Evolutionary conservation across 192 early-diverging fungal species (phyloP).

Genomic region (Dissophora globulifera): DNA sequence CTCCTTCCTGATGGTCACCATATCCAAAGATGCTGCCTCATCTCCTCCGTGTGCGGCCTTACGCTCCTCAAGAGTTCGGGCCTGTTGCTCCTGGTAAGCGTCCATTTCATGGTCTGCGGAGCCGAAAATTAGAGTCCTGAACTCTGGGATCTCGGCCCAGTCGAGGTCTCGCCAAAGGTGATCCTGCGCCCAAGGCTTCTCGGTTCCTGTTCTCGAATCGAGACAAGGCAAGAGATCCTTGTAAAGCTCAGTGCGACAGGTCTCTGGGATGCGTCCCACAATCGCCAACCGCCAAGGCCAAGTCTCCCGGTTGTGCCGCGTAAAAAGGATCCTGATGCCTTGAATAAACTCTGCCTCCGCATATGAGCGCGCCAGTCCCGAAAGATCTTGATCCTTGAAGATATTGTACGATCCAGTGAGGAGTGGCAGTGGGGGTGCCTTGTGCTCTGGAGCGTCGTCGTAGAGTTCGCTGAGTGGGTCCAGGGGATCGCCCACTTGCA

Average conservation of each 20-base stretch:
- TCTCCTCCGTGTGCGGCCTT: constrained; percentile 45
- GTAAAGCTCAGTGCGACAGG: constrained; percentile 58
- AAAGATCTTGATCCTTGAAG: constrained; percentile 74
- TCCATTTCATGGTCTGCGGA: constrained; percentile 47
- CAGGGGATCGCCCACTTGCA: neutral
- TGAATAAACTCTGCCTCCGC: constrained; percentile 66
- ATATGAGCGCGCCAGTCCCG: constrained; percentile 63
- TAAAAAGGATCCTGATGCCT: constrained; percentile 70
- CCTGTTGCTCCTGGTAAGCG: constrained; percentile 23
- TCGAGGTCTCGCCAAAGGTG: constrained; percentile 70
- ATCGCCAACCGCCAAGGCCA: constrained; percentile 71
- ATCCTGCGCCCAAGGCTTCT: constrained; percentile 50
- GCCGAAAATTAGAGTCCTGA: constrained; percentile 55
- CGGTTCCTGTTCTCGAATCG: constrained; percentile 8
- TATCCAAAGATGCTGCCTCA: constrained; percentile 33
- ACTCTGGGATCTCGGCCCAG: constrained; percentile 62
- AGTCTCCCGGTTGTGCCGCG: constrained; percentile 66
- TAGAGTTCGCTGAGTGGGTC: constrained; percentile 14
- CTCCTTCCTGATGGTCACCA: constrained; percentile 37
- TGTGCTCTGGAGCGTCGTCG: constrained; percentile 24
- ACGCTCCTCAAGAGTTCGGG: constrained; percentile 25
- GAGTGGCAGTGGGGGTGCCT: constrained; percentile 13
- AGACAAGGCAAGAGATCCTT: constrained; percentile 51
- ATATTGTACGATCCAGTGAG: constrained; percentile 61
- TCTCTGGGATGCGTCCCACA: constrained; percentile 68